phyloP scores from a whole-genome alignment of 306 rosid genomes.

The Ormosia emarginata region DNA sequence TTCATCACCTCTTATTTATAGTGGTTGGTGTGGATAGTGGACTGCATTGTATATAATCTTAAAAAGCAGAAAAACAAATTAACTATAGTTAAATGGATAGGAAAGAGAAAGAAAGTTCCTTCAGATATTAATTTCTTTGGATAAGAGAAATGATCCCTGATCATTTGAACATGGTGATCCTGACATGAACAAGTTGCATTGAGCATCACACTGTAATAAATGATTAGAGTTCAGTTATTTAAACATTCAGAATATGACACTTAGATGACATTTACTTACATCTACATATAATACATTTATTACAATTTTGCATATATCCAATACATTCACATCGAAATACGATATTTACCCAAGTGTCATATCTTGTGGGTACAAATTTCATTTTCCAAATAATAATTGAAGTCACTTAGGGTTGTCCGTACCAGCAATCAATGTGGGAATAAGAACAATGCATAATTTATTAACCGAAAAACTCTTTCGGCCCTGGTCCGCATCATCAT shows the following conservation, averaged over 20 bases:
- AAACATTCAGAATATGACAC: no score
- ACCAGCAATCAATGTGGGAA: slow-evolving; percentile 35
- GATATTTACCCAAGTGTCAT: no score
- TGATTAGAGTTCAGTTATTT: no score
- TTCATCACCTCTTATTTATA: slow-evolving; percentile 61
- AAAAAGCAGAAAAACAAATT: slow-evolving; percentile 15
- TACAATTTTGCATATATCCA: no score
- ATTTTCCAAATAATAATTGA: slow-evolving; percentile 19
- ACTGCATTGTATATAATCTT: slow-evolving; percentile 35
- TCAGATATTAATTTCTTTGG: slow-evolving; percentile 72
- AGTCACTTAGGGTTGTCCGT: slow-evolving; percentile 31
- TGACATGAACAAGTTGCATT: slow-evolving; percentile 57
- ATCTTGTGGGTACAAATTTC: no score
- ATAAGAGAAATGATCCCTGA: slow-evolving; percentile 66
- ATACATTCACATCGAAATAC: no score
- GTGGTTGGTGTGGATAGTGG: slow-evolving; percentile 44
- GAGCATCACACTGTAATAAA: slow-evolving; percentile 36
- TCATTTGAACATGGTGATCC: slow-evolving; percentile 63
- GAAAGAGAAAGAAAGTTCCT: slow-evolving; percentile 39
- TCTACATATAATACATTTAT: no score
- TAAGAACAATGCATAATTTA: slow-evolving; percentile 44
- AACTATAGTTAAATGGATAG: slow-evolving; percentile 43
- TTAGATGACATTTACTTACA: no score
- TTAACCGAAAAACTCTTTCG: slow-evolving; percentile 38
- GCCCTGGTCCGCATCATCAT: slow-evolving; percentile 50